Conservation (phyloP, 2,329 filamentous ascomycete genomes). For the Aspergillus ochraceus region DNA sequence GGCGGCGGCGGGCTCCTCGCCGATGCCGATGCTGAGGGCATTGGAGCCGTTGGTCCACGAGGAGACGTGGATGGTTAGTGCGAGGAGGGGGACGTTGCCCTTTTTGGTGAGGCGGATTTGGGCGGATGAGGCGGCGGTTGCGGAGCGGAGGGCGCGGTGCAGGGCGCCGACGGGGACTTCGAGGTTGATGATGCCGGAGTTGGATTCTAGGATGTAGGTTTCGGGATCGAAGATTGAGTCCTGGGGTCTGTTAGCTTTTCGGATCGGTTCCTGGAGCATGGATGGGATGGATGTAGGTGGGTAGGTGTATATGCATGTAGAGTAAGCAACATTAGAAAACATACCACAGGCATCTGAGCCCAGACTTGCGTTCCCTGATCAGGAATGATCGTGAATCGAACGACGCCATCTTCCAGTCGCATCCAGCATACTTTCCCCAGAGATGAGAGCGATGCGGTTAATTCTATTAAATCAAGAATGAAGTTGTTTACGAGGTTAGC, state of each 20-base stretch:
- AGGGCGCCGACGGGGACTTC: conserved; percentile 88
- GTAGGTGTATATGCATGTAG: too few species aligned
- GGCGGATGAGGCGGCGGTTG: conserved; percentile 75
- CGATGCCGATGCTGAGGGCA: conserved; percentile 55
- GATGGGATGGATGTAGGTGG: neutral
- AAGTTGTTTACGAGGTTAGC: neutral
- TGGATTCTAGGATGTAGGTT: conserved; percentile 81
- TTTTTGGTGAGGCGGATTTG: conserved; percentile 91
- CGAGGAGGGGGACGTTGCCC: conserved; percentile 80
- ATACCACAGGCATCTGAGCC: conserved; percentile 64
- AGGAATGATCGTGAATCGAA: conserved; percentile 93
- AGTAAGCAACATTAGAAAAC: conserved; percentile 11
- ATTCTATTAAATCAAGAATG: conserved; percentile 44
- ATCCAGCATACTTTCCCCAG: conserved; percentile 86
- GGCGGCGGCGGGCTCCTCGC: conserved; percentile 18
- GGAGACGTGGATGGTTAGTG: conserved; percentile 78
- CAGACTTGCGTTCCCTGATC: conserved; percentile 95
- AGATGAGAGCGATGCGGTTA: conserved; percentile 63
- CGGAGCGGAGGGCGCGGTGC: conserved; percentile 88
- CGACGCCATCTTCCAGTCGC: conserved; percentile 79
- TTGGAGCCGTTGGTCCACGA: conserved; percentile 48
- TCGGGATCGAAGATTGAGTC: conserved; percentile 81
- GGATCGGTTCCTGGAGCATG: neutral
- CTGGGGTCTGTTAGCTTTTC: conserved; percentile 25
- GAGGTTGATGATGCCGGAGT: conserved; percentile 92